Evolutionary conservation across 78 protist species (phyloP).

Genomic region (Monosiga brevicollis): DNA sequence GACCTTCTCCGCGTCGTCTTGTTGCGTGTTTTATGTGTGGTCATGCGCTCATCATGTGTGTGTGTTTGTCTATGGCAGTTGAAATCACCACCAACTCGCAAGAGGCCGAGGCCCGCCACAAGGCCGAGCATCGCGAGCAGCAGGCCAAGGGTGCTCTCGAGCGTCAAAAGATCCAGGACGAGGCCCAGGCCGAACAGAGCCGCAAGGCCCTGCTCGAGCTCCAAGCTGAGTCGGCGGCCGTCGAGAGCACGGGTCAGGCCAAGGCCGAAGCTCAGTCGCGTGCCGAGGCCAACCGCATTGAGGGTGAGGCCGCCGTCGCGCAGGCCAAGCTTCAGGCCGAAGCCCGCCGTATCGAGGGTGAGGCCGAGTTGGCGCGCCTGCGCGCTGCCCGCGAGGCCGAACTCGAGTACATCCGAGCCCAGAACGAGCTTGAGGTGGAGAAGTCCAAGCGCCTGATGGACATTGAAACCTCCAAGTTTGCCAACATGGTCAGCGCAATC

Average conservation of each 20-base stretch:
- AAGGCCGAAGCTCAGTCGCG: slow-evolving; percentile 72
- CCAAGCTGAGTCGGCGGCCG: slow-evolving; percentile 56
- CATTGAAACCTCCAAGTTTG: slow-evolving; percentile 68
- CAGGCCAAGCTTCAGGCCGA: slow-evolving; percentile 66
- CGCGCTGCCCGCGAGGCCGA: slow-evolving; percentile 41
- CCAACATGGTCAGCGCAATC: slow-evolving; percentile 43
- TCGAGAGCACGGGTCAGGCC: slow-evolving; percentile 71
- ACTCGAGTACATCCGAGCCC: slow-evolving; percentile 26
- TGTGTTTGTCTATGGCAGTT: too few relatives aligned
- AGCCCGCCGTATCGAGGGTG: slow-evolving; percentile 55
- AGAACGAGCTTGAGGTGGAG: slow-evolving; percentile 57
- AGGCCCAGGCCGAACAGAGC: slow-evolving; percentile 59
- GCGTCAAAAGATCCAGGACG: slow-evolving; percentile 66
- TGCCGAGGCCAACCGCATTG: slow-evolving; percentile 67
- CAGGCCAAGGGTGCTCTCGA: slow-evolving; percentile 73
- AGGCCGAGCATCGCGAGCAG: slow-evolving; percentile 70
- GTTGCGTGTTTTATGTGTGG: slow-evolving; percentile 35
- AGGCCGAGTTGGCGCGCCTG: slow-evolving; percentile 42
- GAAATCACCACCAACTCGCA: slow-evolving; percentile 85
- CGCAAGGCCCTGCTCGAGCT: slow-evolving; percentile 52
- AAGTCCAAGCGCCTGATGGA: slow-evolving; percentile 28
- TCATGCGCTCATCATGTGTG: too few relatives aligned
- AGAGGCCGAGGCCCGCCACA: slow-evolving; percentile 78
- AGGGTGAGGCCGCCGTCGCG: slow-evolving; percentile 57
- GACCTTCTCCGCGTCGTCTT: not conserved